Base-by-base conservation (phyloP, 2,329 filamentous ascomycete genomes). In the Huntiella moniliformis region DNA sequence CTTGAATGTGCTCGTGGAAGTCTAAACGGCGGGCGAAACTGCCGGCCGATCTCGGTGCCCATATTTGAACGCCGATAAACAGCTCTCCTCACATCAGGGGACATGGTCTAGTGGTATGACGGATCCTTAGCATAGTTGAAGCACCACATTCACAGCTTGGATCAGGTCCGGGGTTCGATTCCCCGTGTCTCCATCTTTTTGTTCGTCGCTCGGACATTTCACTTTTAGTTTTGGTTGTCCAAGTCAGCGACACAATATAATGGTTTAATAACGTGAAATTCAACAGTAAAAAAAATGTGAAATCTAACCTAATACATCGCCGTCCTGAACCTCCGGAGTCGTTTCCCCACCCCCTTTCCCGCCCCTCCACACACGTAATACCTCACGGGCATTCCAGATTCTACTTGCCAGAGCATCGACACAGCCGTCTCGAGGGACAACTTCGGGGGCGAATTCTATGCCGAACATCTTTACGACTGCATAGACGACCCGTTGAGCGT, bases 381-480 rank as follows among this genome's bases (percentile, higher is more conserved):
- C 91, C 63, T 87, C 84, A 67, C 95, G 95, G 33, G 91, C 91
- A 59, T 93, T 93, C 60, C 82, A 91, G 52, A 98, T 83, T 56
- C 91, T 74, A 87, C 88, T 95, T 4, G 87, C 86, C 52, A 98
- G 66, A 58, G 93, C 94, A 56, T 73, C 76, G 50, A 96, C 82
- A 54, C 79, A 92, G 4, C 91, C 85, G 63, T 98, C 91, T 0
- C 87, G 86, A 44, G 82, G 77, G 31, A 98, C 91, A 1, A 96
- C 88, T 38, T 85, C 84, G 0, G 87, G 80, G 1, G 91, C 84
- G 57, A 98, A 87, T 60, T 98, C 91, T 50, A 98, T 82, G 44
- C 87, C 91, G 59, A 98, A 92, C 86, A 95, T 95, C 59, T 93
- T 82, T 52, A 83, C 81, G 22, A 98, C 84, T 4, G 87, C 91